Conservation (phyloP, 352 stramenopile genomes). For the Elongisporangium prolatum region DNA sequence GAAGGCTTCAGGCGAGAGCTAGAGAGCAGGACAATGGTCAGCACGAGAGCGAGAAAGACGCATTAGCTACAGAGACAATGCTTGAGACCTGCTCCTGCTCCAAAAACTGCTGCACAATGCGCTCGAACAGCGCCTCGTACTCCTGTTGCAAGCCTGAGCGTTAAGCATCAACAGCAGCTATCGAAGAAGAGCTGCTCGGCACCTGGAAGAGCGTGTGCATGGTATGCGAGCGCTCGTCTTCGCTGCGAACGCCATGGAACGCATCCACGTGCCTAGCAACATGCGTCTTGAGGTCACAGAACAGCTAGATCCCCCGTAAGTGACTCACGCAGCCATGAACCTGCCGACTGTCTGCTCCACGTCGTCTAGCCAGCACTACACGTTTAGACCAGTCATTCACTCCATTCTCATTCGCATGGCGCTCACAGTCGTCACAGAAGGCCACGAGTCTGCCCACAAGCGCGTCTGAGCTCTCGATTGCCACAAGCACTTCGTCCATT, state of each 20-base stretch:
- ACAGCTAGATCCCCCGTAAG: neutral
- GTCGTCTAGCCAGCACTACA: conserved; percentile 10
- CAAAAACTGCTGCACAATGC: conserved; percentile 35
- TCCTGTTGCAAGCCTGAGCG: conserved; percentile 14
- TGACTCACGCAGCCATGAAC: conserved; percentile 17
- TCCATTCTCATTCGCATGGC: neutral
- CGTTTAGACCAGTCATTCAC: neutral
- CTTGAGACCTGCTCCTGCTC: conserved; percentile 27
- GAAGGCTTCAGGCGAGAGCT: conserved; percentile 41
- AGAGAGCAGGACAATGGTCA: neutral
- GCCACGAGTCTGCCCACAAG: conserved; percentile 32
- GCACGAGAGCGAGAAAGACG: neutral
- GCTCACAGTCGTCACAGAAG: conserved; percentile 30
- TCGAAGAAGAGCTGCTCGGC: no score
- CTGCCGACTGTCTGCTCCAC: conserved; percentile 11
- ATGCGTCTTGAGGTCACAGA: neutral
- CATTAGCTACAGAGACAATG: neutral
- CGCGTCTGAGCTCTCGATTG: conserved; percentile 35
- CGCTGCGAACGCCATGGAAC: conserved; percentile 25
- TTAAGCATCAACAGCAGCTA: neutral
- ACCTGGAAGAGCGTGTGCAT: conserved; percentile 44
- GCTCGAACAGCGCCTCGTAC: conserved; percentile 53
- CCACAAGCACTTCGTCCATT: conserved; percentile 42
- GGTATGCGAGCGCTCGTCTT: conserved; percentile 35
- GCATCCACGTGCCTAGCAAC: conserved; percentile 23